These are phyloP conservation scores for Populus hybrid DNA, from an alignment of 441 rosid species.

Conservation along the genomic window DNA sequence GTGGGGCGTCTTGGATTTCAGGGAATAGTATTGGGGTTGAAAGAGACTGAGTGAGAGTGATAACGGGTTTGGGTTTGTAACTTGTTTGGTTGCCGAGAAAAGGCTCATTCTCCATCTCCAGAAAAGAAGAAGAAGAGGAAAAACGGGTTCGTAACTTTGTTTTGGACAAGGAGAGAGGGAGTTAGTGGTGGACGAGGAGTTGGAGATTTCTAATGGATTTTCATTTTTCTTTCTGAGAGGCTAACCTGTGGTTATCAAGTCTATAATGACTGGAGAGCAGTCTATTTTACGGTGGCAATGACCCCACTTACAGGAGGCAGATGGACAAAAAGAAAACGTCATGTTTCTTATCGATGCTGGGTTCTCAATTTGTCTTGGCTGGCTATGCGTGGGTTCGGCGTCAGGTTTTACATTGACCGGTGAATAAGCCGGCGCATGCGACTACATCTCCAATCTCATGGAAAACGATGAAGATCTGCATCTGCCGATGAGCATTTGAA, in stretches of 20 bases:
- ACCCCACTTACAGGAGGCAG: not conserved
- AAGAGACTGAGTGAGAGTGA: slow-evolving; percentile 34
- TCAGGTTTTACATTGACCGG: not conserved
- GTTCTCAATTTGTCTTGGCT: not conserved
- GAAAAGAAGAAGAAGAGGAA: not conserved
- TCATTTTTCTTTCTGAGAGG: not conserved
- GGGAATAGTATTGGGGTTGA: slow-evolving; percentile 39
- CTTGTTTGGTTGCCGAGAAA: slow-evolving; percentile 42
- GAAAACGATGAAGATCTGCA: not conserved
- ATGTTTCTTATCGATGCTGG: not conserved
- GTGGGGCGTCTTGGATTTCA: slow-evolving; percentile 32
- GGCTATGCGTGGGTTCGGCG: not conserved
- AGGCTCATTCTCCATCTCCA: slow-evolving; percentile 55
- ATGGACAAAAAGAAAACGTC: not conserved
- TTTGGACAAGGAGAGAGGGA: not conserved
- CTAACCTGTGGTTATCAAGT: not conserved
- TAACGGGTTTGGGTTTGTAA: slow-evolving; percentile 29
- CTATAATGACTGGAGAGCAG: not conserved
- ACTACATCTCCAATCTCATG: not conserved
- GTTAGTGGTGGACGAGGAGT: not conserved
- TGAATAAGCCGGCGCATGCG: not conserved
- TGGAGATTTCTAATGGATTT: not conserved
- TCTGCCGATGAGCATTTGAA: too few species aligned
- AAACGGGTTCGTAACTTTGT: not conserved
- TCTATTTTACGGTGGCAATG: not conserved